Evolutionary conservation across 345 rosid genomes (phyloP).

Genomic region (Stellera chamaejasme): DNA sequence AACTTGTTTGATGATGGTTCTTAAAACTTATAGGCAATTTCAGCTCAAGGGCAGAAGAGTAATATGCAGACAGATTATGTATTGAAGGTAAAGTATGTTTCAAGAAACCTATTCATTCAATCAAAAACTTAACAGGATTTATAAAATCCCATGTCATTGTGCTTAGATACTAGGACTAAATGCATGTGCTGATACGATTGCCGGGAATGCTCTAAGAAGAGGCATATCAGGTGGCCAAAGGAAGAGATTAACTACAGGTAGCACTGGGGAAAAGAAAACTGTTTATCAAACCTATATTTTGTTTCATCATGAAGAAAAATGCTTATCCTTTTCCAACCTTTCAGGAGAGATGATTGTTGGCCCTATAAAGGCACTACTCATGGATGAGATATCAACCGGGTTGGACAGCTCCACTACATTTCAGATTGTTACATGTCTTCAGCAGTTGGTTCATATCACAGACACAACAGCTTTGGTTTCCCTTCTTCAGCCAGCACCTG

Average conservation of each 20-base stretch:
- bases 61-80: constrained; percentile 42
- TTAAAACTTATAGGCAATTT: constrained; percentile 23
- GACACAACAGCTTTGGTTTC: constrained; percentile 38
- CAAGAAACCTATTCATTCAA: neutral
- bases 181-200: constrained; percentile 32
- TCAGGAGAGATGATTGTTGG: constrained; percentile 53
- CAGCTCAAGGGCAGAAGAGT: constrained; percentile 27
- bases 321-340: constrained; percentile 1
- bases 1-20: neutral
- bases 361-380: constrained; percentile 39
- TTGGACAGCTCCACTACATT: constrained; percentile 57
- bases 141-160: neutral
- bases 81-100: constrained; percentile 24
- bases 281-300: neutral
- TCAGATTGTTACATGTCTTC: constrained; percentile 41
- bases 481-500: constrained; percentile 63
- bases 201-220: constrained; percentile 26
- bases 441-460: constrained; percentile 36
- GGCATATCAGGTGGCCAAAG: constrained; percentile 47
- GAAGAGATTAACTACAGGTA: constrained; percentile 38
- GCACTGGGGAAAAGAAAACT: neutral
- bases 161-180: constrained; percentile 39
- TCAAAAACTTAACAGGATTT: no score
- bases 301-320: neutral
- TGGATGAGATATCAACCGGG: constrained; percentile 58